Conservation (phyloP, 164 flowering plant genomes). For the Protea cynaroides region DNA sequence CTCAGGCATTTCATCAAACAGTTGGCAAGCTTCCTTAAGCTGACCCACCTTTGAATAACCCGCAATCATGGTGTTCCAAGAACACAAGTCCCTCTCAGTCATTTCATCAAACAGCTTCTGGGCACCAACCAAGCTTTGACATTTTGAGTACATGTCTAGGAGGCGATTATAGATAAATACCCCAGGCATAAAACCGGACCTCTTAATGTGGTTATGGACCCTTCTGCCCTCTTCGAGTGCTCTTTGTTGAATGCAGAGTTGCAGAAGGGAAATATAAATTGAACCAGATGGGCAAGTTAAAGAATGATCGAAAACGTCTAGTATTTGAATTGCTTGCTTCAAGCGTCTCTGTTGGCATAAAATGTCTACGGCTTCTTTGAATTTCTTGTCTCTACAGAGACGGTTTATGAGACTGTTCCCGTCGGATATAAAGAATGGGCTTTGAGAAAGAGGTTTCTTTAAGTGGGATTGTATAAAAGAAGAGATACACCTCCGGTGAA, state of each 20-base stretch:
- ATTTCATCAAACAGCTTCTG: constrained; percentile 22
- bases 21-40: constrained; percentile 18
- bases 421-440: constrained; percentile 2
- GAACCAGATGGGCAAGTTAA: constrained; percentile 14
- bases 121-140: constrained; percentile 14
- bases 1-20: constrained; percentile 25
- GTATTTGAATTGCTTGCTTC: constrained; percentile 19
- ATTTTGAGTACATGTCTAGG: constrained; percentile 17
- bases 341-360: constrained; percentile 22
- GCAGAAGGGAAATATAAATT: constrained; percentile 21
- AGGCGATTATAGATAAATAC: constrained; percentile 20
- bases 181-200: constrained; percentile 16
- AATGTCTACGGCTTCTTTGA: constrained; percentile 21
- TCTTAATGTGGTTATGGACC: constrained; percentile 16
- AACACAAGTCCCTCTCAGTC: constrained; percentile 27
- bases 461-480: neutral
- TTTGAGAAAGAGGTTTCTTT: neutral
- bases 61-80: constrained; percentile 27
- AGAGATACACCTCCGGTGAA: neutral
- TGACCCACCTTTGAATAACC: constrained; percentile 21
- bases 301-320: constrained; percentile 18
- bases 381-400: constrained; percentile 22
- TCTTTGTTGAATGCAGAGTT: constrained; percentile 15
- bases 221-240: constrained; percentile 22
- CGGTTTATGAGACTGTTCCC: neutral